Percentiles rank a stretch among this genome's conserved stretches.
Conservation (phyloP, 495 filamentous ascomycete species). For the Lasiosphaeriaceae sp. region DNA sequence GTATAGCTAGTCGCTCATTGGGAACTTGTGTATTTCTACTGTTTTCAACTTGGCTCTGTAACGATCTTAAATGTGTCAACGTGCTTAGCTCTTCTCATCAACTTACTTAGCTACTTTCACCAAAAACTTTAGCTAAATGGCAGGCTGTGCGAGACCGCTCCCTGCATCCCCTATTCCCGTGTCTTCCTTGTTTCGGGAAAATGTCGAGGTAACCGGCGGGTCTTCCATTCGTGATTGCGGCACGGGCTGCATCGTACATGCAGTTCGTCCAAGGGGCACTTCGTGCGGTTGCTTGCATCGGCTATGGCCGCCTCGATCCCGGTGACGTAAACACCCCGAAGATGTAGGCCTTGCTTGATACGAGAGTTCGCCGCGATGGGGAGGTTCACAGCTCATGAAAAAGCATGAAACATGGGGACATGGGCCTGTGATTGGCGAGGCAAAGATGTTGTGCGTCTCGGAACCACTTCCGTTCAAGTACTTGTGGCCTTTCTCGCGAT, state of each 20-base stretch:
- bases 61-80: too few species aligned
- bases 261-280: background rate
- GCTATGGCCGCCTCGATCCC: too few species aligned
- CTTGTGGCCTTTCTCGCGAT: background rate
- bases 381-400: background rate
- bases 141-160: background rate
- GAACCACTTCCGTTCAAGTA: background rate
- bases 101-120: background rate
- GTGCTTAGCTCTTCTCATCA: too few species aligned
- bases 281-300: background rate
- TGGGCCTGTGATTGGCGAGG: too few species aligned
- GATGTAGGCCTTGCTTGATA: background rate
- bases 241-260: background rate
- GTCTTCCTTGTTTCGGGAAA: background rate
- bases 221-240: background rate
- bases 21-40: too few species aligned
- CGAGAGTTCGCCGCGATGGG: background rate
- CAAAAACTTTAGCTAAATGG: background rate
- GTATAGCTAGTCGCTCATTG: too few species aligned
- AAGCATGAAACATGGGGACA: too few species aligned
- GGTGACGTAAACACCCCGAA: too few species aligned
- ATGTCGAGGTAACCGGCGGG: background rate
- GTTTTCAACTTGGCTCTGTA: too few species aligned
- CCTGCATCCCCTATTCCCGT: background rate
- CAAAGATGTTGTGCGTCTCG: background rate